Evolutionary conservation across 2,329 filamentous ascomycete genomes (phyloP), one percentile per base, ranked within the genome.

Genomic region (Sporothrix curviconia): DNA sequence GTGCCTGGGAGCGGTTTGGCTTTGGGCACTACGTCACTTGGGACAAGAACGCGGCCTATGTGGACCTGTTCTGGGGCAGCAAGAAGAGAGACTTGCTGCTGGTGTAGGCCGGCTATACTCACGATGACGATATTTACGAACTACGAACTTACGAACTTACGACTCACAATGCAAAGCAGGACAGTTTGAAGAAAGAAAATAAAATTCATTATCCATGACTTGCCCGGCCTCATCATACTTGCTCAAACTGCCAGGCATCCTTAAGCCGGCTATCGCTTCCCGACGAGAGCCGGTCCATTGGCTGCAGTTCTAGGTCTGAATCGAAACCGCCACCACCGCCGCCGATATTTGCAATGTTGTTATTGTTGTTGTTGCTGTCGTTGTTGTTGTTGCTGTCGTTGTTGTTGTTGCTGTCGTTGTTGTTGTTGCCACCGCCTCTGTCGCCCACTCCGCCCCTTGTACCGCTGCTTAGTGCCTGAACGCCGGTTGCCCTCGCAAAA

Each of bases 31-130:
- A 55, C 9, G 40, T 44, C 7, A 36, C 37, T 7, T 53, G 50
- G 50, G 50, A 53, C 30, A 36, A 32, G 17, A 40, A 28, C n/a
- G 30, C 39, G 7, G 28, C 51, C 12, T 40, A 53, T 8, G 25
- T 53, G 2, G 50, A 53, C 25, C 25, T 53, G 17, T 55, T 55
- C 25, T 55, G 51, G 51, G 51, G 28, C 19, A 25, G 40, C 19
- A 36, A 55, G 19, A 6, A 24, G 8, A 44, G 15, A 15, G 28
- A 55, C 12, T 9, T 55, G 7, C 30, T 55, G 8, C 12, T 44
- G 1, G 51, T 44, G 8, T 55, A 55, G 17, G n/a, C 6, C 28
- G 28, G 11, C 28, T 11, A 32, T 32, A 11, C 5, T 32, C n/a
- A n/a, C n/a, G n/a, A n/a, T n/a, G n/a, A n/a, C n/a, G n/a, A n/a